A percentile compares a stretch with the other conserved stretches of the same genome.
These are phyloP conservation scores for Alternaria postmessia DNA, from an alignment of 2,329 filamentous ascomycete species.

Conservation along the genomic window DNA sequence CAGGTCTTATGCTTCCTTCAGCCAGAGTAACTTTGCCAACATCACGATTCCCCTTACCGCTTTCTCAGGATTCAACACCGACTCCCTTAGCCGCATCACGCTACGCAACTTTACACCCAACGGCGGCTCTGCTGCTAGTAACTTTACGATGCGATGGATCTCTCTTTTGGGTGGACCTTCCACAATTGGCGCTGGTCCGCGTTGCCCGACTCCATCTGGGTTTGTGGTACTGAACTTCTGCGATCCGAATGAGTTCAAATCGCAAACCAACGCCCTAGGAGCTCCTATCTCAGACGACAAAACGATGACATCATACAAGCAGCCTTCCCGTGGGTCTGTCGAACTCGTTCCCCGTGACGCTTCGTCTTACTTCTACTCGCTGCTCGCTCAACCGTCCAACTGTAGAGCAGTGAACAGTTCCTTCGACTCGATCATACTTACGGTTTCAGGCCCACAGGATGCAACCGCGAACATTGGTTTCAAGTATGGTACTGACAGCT, in stretches of 20 bases:
- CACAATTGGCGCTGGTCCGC: neutral
- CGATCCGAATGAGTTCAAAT: constrained; percentile 8
- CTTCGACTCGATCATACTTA: constrained; percentile 10
- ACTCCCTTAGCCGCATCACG: constrained; percentile 11
- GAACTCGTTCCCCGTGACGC: constrained; percentile 13
- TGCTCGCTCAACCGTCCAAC: constrained; percentile 3
- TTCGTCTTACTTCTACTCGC: constrained; percentile 5
- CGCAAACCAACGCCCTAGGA: constrained; percentile 12
- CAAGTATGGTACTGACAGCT: constrained; percentile 9
- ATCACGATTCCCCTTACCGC: constrained; percentile 14
- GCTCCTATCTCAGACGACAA: constrained; percentile 9
- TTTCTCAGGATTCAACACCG: constrained; percentile 9
- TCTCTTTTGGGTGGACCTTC: constrained; percentile 11
- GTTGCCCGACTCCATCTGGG: constrained; percentile 8
- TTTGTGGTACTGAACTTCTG: constrained; percentile 16
- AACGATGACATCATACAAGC: constrained; percentile 13
- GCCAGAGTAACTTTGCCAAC: constrained; percentile 13
- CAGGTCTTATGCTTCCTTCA: constrained; percentile 6
- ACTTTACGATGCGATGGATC: constrained; percentile 13
- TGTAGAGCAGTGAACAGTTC: constrained; percentile 13
- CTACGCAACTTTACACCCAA: constrained; percentile 14
- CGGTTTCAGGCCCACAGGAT: constrained; percentile 9
- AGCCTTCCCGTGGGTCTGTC: constrained; percentile 2
- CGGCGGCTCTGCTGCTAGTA: constrained; percentile 9
- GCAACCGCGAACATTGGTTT: constrained; percentile 10